Evolutionary conservation across 1,284 basidiomycete genomes (phyloP), one percentile per base, ranked within the genome.

Genomic region (Pyrrhoderma noxium): DNA sequence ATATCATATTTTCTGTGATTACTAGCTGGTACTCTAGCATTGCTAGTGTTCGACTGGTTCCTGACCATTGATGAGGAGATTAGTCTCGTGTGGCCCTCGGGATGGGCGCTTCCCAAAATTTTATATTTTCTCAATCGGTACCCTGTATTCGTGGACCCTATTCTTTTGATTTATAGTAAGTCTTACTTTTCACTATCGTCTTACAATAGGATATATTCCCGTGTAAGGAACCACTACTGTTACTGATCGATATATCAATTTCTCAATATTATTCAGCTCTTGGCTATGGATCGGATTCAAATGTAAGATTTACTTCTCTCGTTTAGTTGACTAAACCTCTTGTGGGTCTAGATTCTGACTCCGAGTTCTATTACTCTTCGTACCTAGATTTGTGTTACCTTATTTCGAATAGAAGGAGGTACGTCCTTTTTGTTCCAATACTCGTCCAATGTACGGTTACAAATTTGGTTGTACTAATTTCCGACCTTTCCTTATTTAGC

Each of bases 1-100:
- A n/a, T n/a, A n/a, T n/a, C n/a, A n/a, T n/a, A n/a, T n/a, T n/a
- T n/a, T n/a, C n/a, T n/a, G n/a, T n/a, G n/a, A n/a, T n/a, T n/a
- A n/a, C n/a, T n/a, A 14, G 19, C 25, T 21, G 13, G 19, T 19
- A 14, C 41, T 43, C 21, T 43, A 25, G 45, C 11, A 14, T 13
- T 45, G 23, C 21, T 49, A 48, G 48, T 50, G 8, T 54, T 45
- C 16, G 52, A 54, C 27, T 50, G 38, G 36, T 14, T 49, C 5
- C 43, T 54, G 9, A 54, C 52, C 3, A 38, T 54, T 8, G 52
- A 50, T 14, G 52, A 54, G 27, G 52, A 54, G 38, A 39, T 50
- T 14, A 16, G 40, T 27, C 52, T 54, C 16, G 44, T 54, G 9
- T 54, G 52, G 52, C 52, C 48, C 2, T 54, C 52, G 14, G 34